Conservation (phyloP, 116 monocot genomes). For the Zostera marina region DNA sequence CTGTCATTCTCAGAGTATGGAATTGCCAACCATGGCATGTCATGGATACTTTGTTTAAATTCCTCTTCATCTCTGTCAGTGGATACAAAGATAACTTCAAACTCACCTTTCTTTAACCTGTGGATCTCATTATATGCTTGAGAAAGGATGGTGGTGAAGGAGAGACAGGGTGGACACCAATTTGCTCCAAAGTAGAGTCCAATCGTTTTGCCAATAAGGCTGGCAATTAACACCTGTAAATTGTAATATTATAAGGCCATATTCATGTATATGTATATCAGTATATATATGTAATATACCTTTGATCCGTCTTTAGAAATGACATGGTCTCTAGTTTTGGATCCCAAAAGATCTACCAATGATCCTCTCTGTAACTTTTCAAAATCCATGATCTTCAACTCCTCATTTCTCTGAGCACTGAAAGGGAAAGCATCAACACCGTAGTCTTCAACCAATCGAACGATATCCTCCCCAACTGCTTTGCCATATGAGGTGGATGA, state of each 20-base stretch:
- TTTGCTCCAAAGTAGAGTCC: conserved; percentile 32
- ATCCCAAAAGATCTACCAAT: conserved; percentile 15
- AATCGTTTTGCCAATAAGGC: conserved; percentile 24
- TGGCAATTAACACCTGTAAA: conserved; percentile 11
- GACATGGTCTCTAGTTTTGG: conserved; percentile 11
- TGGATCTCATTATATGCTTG: conserved; percentile 20
- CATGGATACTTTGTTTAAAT: conserved; percentile 6
- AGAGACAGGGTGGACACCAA: conserved; percentile 31
- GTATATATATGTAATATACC: neutral
- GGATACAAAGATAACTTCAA: conserved; percentile 26
- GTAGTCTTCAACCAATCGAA: conserved; percentile 21
- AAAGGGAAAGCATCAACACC: conserved; percentile 26
- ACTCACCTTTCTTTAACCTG: neutral
- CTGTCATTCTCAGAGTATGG: conserved; percentile 13
- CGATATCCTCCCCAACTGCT: conserved; percentile 12
- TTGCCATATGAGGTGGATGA: conserved; percentile 5
- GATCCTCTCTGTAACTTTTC: conserved; percentile 12
- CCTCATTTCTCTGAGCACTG: conserved; percentile 10
- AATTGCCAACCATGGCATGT: conserved; percentile 29
- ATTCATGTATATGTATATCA: neutral
- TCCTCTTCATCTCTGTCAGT: conserved; percentile 17
- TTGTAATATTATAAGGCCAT: neutral
- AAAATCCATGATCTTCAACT: conserved; percentile 20
- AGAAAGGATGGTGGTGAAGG: conserved; percentile 10
- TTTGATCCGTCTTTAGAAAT: conserved; percentile 14